phyloP scores from a whole-genome alignment of 345 rosid species.

The Gossypium herbaceum region DNA sequence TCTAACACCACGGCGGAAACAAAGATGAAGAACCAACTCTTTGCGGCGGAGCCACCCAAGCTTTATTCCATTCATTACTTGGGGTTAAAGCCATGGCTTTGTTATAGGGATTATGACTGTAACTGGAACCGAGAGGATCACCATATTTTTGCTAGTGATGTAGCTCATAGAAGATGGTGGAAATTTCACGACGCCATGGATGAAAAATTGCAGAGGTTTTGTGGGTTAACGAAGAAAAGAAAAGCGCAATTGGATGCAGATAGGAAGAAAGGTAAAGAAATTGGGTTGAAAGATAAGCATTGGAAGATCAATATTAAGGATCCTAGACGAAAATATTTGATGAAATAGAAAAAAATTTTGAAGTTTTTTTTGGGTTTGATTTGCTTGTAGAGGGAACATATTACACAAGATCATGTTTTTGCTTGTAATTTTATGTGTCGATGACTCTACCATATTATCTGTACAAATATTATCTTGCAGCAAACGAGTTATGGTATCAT shows the following conservation, averaged over 20 bases:
- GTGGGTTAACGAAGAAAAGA: constrained; percentile 64
- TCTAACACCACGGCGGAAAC: constrained; percentile 65
- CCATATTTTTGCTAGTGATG: constrained; percentile 81
- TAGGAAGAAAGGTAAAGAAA: constrained; percentile 46
- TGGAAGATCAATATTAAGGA: constrained; percentile 80
- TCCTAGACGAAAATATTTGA: constrained; percentile 52
- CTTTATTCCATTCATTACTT: constrained; percentile 77
- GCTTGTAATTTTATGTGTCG: constrained; percentile 26
- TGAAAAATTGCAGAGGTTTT: constrained; percentile 46
- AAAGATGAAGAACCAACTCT: constrained; percentile 64
- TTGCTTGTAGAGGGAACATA: background rate
- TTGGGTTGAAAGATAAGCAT: constrained; percentile 49
- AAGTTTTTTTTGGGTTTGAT: background rate
- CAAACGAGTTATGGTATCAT: background rate
- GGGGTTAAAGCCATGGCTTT: constrained; percentile 87
- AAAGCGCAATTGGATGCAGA: constrained; percentile 75
- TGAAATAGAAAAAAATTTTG: constrained; percentile 15
- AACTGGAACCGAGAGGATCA: constrained; percentile 61
- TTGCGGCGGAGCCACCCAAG: constrained; percentile 71
- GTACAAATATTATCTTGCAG: background rate
- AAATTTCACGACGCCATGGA: constrained; percentile 68
- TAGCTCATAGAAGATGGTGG: constrained; percentile 89
- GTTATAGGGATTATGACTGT: constrained; percentile 92
- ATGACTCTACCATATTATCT: background rate
- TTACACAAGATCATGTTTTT: background rate